Conservation (phyloP, 1,139 yeast genomes). For the Yamadazyma oceani region DNA sequence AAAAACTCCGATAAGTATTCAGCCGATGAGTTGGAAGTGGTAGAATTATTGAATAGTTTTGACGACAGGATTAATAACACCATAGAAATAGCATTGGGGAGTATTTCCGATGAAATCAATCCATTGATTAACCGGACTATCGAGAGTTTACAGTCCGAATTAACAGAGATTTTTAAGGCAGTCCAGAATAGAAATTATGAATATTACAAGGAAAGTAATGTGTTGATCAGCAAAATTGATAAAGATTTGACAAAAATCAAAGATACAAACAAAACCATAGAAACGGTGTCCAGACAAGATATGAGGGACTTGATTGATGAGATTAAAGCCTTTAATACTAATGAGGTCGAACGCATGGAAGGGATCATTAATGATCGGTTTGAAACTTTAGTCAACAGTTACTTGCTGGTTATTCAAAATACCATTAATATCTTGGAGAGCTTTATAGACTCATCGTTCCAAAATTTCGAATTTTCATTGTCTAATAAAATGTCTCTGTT, state of each 20-base stretch:
- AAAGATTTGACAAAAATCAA: slow-evolving; percentile 47
- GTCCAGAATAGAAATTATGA: slow-evolving; percentile 43
- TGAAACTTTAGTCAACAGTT: slow-evolving; percentile 29
- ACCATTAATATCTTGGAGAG: slow-evolving; percentile 68
- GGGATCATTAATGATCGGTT: slow-evolving; percentile 35
- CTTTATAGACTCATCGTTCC: slow-evolving; percentile 65
- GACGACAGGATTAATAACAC: slow-evolving; percentile 39
- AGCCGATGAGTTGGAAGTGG: slow-evolving; percentile 16
- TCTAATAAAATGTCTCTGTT: slow-evolving; percentile 29
- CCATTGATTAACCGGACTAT: slow-evolving; percentile 35
- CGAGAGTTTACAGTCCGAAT: slow-evolving; percentile 31
- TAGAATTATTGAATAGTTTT: slow-evolving; percentile 30
- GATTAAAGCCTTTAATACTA: slow-evolving; percentile 37
- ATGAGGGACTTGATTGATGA: slow-evolving; percentile 52
- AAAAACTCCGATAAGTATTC: slow-evolving; percentile 12
- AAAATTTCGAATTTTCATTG: slow-evolving; percentile 48
- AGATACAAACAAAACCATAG: slow-evolving; percentile 32
- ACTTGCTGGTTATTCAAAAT: slow-evolving; percentile 49
- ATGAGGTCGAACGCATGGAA: slow-evolving; percentile 32
- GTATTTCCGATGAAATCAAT: slow-evolving; percentile 40
- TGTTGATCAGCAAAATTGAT: slow-evolving; percentile 48
- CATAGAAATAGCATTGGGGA: slow-evolving; percentile 41
- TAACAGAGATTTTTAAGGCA: slow-evolving; percentile 41
- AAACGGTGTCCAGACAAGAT: slow-evolving; percentile 53
- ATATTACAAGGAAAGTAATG: slow-evolving; percentile 47